These are phyloP conservation scores for Debaryomyces udenii DNA, from an alignment of 1,139 yeast genomes.

Conservation along the genomic window DNA sequence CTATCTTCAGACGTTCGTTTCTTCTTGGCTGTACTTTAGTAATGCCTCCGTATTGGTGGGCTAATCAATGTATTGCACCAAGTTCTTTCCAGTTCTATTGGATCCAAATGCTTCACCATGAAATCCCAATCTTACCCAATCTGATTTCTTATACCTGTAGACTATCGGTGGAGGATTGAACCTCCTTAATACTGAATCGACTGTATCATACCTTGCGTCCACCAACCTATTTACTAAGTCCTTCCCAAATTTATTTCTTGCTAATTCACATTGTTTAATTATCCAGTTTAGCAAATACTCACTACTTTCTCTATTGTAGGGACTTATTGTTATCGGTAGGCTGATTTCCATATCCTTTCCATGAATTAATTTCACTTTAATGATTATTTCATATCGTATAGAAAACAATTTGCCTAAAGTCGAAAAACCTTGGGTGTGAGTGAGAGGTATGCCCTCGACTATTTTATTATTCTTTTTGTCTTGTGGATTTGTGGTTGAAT, in stretches of 20 bases:
- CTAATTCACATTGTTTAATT: conserved; percentile 52
- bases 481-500: neutral
- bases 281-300: conserved; percentile 53
- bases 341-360: conserved; percentile 52
- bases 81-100: conserved; percentile 20
- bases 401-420: conserved; percentile 55
- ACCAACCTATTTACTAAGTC: conserved; percentile 30
- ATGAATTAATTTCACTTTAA: conserved; percentile 52
- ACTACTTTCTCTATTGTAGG: conserved; percentile 51
- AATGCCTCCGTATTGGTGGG: too few species aligned
- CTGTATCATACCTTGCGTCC: conserved; percentile 26
- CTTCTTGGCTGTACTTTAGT: too few species aligned
- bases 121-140: conserved; percentile 46
- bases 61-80: conserved; percentile 37
- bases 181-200: conserved; percentile 23
- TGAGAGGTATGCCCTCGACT: conserved; percentile 46
- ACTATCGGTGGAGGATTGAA: conserved; percentile 33
- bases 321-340: conserved; percentile 58
- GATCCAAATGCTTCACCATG: conserved; percentile 35
- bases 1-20: neutral
- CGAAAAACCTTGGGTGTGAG: conserved; percentile 53
- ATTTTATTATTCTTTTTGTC: conserved; percentile 24
- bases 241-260: conserved; percentile 40
- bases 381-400: conserved; percentile 51
- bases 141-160: conserved; percentile 33